Evolutionary conservation across 495 filamentous ascomycete genomes (phyloP), one percentile per base, ranked within the genome.

Genomic region (Bryoglossum gracile): DNA sequence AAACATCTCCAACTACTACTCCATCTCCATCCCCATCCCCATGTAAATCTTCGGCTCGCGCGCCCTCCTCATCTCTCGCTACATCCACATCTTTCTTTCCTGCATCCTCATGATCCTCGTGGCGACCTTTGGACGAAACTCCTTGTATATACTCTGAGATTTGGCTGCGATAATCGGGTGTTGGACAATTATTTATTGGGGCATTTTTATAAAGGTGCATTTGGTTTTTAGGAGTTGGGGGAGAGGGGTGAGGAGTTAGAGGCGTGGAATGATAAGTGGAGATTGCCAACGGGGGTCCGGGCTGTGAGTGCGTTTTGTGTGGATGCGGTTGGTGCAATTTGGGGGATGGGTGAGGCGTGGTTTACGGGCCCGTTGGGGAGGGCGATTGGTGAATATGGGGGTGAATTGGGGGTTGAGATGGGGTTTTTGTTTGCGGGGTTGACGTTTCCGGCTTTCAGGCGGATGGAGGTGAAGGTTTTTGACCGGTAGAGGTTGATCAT

Each of bases 141-240:
- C 62, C 23, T 62, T 74, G 24, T 46, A 65, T 32, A 53, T 51
- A 13, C 50, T 74, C 13, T 62, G 77, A 55, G 68, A 77, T 47
- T 77, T 81, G 60, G 65, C 80, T 24, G 66, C 68, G 8, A 59
- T 79, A 19, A 62, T 82, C 16, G 74, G 77, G 6, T 82, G 80
- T 60, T 79, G 75, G 71, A 69, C 68, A 46, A 78, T 75, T 9
- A 65, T 66, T 3, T 78, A 74, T 58, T 72, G 75, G 37, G 68
- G 72, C 38, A 77, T 82, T 47, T 49, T 83, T 4, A 70, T 78
- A 44, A 59, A 59, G 3, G 80, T 83, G 50, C 77, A 84, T 60
- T 78, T 75, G 51, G 33, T 73, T 34, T 82, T 83, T 64, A 72
- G 79, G 13, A 65, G 66, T 22, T 55, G 60, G 38, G 8, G 3